Conservation (phyloP, 2,329 filamentous ascomycete species). For the Alternaria sp. region DNA sequence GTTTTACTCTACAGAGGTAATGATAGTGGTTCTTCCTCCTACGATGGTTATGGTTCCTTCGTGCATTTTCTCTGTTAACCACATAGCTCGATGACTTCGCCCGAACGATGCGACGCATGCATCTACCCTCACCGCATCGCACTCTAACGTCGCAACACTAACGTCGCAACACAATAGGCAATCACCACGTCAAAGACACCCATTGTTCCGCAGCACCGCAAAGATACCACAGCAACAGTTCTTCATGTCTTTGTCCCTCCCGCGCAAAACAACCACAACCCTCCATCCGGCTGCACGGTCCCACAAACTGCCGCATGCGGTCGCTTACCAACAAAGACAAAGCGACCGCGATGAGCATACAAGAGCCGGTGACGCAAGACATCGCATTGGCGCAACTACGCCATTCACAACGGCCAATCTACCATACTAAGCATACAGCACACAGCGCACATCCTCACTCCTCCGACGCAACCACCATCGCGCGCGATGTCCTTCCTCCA, state of each 20-base stretch:
- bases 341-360: conserved; percentile 2
- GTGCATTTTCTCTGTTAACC: too few species aligned
- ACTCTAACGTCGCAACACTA: neutral
- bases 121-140: neutral
- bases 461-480: neutral
- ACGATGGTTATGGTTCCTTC: too few species aligned
- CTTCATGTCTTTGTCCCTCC: neutral
- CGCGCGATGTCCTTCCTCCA: neutral
- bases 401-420: too few species aligned
- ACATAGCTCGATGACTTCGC: too few species aligned
- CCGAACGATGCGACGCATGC: neutral
- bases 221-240: too few species aligned
- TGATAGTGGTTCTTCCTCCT: neutral
- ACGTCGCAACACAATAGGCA: neutral
- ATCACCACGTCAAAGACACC: neutral
- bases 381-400: neutral
- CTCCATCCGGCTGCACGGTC: neutral
- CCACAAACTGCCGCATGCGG: conserved; percentile 12
- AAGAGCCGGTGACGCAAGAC: neutral
- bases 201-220: neutral
- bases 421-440: rapidly evolving
- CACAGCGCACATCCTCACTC: neutral
- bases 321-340: conserved; percentile 13
- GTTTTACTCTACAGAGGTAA: neutral
- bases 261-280: neutral